Percentiles rank a stretch among this genome's conserved stretches.
Conservation (phyloP, 2,329 filamentous ascomycete species). For the Cladosporium cucumerinum region DNA sequence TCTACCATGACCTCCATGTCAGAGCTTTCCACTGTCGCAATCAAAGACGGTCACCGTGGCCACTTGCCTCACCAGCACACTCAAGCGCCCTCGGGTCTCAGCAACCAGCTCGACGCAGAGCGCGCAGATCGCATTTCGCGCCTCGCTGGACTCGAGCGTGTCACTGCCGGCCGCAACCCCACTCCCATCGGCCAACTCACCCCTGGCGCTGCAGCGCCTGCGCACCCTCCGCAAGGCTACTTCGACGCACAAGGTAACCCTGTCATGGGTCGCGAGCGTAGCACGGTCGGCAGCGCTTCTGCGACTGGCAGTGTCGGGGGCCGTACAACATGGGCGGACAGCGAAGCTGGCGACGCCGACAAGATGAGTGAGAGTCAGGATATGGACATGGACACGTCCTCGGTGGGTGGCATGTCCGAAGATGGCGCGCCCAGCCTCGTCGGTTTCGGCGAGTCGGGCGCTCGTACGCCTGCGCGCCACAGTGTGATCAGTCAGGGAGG, state of each 20-base stretch:
- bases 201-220: slow-evolving; percentile 46
- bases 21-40: slow-evolving; percentile 85
- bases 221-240: slow-evolving; percentile 60
- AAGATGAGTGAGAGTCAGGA: slow-evolving; percentile 60
- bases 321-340: slow-evolving; percentile 66
- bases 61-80: slow-evolving; percentile 60
- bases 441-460: slow-evolving; percentile 81
- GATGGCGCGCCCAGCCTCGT: slow-evolving; percentile 81
- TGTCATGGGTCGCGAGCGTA: slow-evolving; percentile 67
- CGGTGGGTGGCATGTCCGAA: slow-evolving; percentile 77
- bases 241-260: slow-evolving; percentile 73
- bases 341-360: slow-evolving; percentile 60
- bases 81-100: slow-evolving; percentile 52
- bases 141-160: slow-evolving; percentile 83
- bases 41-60: slow-evolving; percentile 93
- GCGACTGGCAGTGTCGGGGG: slow-evolving; percentile 77
- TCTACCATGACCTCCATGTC: slow-evolving; percentile 90
- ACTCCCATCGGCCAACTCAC: slow-evolving; percentile 41
- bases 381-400: slow-evolving; percentile 50
- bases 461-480: slow-evolving; percentile 52
- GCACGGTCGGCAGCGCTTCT: slow-evolving; percentile 86
- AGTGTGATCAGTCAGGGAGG: slow-evolving; percentile 77
- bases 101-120: slow-evolving; percentile 74
- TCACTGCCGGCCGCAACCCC: slow-evolving; percentile 66
- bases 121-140: slow-evolving; percentile 93